Conservation (phyloP, 2,329 filamentous ascomycete genomes). For the Cadophora sp. region DNA sequence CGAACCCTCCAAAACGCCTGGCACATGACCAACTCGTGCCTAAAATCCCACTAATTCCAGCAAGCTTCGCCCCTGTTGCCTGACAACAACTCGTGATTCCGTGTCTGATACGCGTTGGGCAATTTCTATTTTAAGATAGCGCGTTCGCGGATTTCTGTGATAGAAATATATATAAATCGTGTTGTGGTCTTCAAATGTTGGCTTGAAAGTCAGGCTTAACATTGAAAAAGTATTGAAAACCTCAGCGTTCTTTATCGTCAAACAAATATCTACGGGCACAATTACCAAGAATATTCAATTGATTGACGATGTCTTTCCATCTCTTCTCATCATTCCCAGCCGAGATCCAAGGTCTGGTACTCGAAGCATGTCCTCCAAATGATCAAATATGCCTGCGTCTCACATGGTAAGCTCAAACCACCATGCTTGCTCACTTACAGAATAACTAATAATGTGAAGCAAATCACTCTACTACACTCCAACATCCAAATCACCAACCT, state of each 20-base stretch:
- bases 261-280: background rate
- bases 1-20: background rate
- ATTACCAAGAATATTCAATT: background rate
- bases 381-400: slow-evolving; percentile 39
- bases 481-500: slow-evolving; percentile 10
- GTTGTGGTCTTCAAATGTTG: background rate
- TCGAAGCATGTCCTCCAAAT: slow-evolving; percentile 36
- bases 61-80: slow-evolving; percentile 27
- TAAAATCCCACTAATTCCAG: slow-evolving; percentile 16
- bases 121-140: slow-evolving; percentile 29
- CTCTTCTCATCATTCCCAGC: slow-evolving; percentile 37
- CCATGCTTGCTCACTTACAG: background rate
- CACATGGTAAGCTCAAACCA: slow-evolving; percentile 35
- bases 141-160: slow-evolving; percentile 17
- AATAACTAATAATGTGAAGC: slow-evolving; percentile 9
- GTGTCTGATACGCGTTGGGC: slow-evolving; percentile 24
- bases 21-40: slow-evolving; percentile 26
- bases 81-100: slow-evolving; percentile 33
- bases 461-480: slow-evolving; percentile 37
- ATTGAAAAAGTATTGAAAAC: background rate
- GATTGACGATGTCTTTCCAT: slow-evolving; percentile 25
- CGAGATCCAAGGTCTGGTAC: slow-evolving; percentile 38
- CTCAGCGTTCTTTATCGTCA: background rate
- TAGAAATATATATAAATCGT: background rate
- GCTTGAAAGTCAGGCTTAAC: background rate